These are phyloP conservation scores for Calycina herbarum DNA, from an alignment of 2,329 filamentous ascomycete genomes.

Conservation along the genomic window DNA sequence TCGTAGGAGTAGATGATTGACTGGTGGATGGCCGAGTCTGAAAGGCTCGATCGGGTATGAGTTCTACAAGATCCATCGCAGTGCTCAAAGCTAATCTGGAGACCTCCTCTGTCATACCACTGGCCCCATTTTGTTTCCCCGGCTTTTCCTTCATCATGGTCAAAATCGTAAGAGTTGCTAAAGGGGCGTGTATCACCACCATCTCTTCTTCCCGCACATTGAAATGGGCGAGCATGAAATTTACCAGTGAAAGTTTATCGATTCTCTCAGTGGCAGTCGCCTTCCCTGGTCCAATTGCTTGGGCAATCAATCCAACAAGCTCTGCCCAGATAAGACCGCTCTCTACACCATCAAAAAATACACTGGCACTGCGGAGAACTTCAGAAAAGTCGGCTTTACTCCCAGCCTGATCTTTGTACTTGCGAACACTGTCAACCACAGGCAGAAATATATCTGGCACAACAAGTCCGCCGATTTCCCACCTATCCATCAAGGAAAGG, in stretches of 20 bases:
- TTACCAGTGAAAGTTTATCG: conserved; percentile 69
- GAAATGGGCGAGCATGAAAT: conserved; percentile 83
- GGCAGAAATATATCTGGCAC: conserved; percentile 88
- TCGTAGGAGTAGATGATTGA: conserved; percentile 27
- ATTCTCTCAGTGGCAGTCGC: conserved; percentile 46
- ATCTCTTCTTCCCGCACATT: conserved; percentile 97
- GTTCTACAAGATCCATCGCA: conserved; percentile 57
- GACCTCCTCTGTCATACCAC: conserved; percentile 30
- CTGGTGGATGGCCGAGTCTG: conserved; percentile 37
- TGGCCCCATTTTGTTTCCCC: conserved; percentile 27
- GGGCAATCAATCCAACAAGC: conserved; percentile 66
- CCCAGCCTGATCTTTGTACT: conserved; percentile 66
- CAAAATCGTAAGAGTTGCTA: conserved; percentile 65
- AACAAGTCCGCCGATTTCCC: conserved; percentile 91
- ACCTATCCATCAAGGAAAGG: conserved; percentile 94
- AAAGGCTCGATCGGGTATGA: conserved; percentile 66
- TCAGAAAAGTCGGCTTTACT: conserved; percentile 76
- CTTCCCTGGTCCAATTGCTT: conserved; percentile 53
- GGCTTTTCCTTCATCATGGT: conserved; percentile 51
- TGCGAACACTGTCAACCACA: conserved; percentile 75
- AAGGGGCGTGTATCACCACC: conserved; percentile 79
- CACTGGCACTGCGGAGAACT: conserved; percentile 86
- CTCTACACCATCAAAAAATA: conserved; percentile 97
- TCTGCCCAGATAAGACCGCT: conserved; percentile 91
- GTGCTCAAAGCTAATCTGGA: conserved; percentile 46